Evolutionary conservation across 225 moss, liverwort and hornwort genomes (phyloP), one percentile per base, ranked within the genome.

Genomic region (Asterella californica): DNA sequence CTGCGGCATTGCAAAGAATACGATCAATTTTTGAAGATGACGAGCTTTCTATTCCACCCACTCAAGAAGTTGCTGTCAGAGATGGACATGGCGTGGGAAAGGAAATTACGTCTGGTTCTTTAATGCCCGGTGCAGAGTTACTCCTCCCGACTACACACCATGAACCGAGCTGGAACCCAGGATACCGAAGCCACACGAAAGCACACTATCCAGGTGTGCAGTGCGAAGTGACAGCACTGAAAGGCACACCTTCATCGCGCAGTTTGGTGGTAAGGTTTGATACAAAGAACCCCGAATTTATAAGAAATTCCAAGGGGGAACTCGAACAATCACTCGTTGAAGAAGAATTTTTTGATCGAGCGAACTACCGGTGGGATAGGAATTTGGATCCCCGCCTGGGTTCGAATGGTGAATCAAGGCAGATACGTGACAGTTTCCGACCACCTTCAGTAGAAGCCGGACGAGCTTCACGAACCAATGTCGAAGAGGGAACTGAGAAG

Each of bases 1-100:
- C 81, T 67, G 37, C 64, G 30, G 62, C 77, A 19, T 9, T 77
- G 38, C 45, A 29, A 32, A 63, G 27, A 49, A 77, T 77, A 27
- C 64, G 6, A 30, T 46, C 63, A 1, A 62, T 77, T 10, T 77
- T 42, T 22, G 47, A 54, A 6, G 34, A 64, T 74, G 46, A 75
- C 30, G 52, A 64, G 77, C 22, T 54, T 59, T 69, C 50, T n/a
- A 33, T 45, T 60, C 55, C 30, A 15, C 36, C 27, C 9, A 18
- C 42, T 15, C 42, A 36, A 46, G 67, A 21, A n/a, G 33, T n/a
- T 19, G 38, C 17, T 69, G 67, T 36, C 29, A 19, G 14, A 61
- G 11, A 24, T 38, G 15, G 24, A 38, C n/a, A 14, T 12, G 33
- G 15, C 6, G 32, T 55, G 30, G n/a, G n/a, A n/a, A 36, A 33